These are phyloP conservation scores for Fusarium sp. DNA, from an alignment of 2,329 filamentous ascomycete genomes.

Conservation along the genomic window DNA sequence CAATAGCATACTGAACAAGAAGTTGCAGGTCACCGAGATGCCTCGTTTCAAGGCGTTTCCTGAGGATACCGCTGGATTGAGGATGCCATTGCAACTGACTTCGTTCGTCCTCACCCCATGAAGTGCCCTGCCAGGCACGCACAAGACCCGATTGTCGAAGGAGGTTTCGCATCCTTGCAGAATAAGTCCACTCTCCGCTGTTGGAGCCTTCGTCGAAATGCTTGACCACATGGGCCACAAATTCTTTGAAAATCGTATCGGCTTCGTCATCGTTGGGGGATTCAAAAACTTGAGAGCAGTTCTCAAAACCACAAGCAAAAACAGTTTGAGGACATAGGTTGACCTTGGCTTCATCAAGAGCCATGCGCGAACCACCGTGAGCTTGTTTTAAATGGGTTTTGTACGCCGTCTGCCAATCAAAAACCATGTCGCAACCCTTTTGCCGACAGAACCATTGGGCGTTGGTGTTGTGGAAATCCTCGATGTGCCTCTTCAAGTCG, in stretches of 20 bases:
- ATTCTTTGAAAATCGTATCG: slow-evolving; percentile 56
- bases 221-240: slow-evolving; percentile 60
- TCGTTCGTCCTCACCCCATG: slow-evolving; percentile 51
- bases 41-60: slow-evolving; percentile 59
- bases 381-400: slow-evolving; percentile 59
- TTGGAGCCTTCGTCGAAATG: slow-evolving; percentile 59
- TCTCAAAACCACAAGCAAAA: slow-evolving; percentile 62
- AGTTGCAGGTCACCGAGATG: slow-evolving; percentile 56
- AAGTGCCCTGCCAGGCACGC: slow-evolving; percentile 53
- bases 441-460: slow-evolving; percentile 60
- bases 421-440: slow-evolving; percentile 57
- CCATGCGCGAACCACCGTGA: slow-evolving; percentile 57
- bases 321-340: slow-evolving; percentile 60
- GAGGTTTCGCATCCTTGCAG: slow-evolving; percentile 58
- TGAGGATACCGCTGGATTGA: slow-evolving; percentile 55
- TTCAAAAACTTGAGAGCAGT: slow-evolving; percentile 59
- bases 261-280: slow-evolving; percentile 55
- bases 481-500: slow-evolving; percentile 62
- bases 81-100: slow-evolving; percentile 56
- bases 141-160: slow-evolving; percentile 55
- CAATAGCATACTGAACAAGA: slow-evolving; percentile 55
- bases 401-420: slow-evolving; percentile 62
- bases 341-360: slow-evolving; percentile 56
- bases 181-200: slow-evolving; percentile 58
- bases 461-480: slow-evolving; percentile 61